Percentiles rank a stretch among this genome's conserved stretches.
Evolutionary conservation across 306 rosid genomes (phyloP).

Genomic region (Medicago ruthenica): DNA sequence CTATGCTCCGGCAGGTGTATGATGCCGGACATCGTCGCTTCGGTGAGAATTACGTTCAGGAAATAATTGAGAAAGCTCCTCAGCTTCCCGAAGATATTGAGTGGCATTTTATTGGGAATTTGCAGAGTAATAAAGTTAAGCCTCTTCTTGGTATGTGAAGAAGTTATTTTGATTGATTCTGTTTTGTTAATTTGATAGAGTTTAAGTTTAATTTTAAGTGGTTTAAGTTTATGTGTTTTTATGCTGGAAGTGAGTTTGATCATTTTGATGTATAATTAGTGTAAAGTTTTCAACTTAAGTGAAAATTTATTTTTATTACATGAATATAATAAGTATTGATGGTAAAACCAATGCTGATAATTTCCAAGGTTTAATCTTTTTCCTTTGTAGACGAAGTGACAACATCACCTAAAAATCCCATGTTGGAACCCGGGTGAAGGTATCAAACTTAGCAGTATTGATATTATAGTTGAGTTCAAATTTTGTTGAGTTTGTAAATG

Average conservation of each 20-base stretch:
- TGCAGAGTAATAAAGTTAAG: slow-evolving; percentile 92
- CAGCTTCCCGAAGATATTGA: slow-evolving; percentile 92
- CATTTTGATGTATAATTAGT: not conserved
- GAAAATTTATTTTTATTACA: not conserved
- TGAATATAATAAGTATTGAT: not conserved
- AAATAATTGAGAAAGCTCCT: slow-evolving; percentile 78
- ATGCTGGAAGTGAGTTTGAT: not conserved
- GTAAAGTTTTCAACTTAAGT: not conserved
- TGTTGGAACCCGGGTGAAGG: no score
- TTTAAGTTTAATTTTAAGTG: not conserved
- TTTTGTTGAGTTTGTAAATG: not conserved
- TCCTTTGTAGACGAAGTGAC: no score
- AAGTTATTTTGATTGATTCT: not conserved
- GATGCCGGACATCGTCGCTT: slow-evolving; percentile 89
- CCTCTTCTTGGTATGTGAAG: slow-evolving; percentile 73
- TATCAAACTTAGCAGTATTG: no score
- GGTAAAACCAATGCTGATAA: not conserved
- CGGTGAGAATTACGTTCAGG: slow-evolving; percentile 96
- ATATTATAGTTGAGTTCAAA: no score
- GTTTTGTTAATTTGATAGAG: not conserved
- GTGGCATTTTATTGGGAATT: slow-evolving; percentile 93
- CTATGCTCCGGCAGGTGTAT: slow-evolving; percentile 72
- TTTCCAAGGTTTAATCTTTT: no score
- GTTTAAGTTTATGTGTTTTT: not conserved
- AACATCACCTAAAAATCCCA: no score